Evolutionary conservation across 192 early-diverging fungal species (phyloP).

Genomic region (Entomortierella chlamydospora): DNA sequence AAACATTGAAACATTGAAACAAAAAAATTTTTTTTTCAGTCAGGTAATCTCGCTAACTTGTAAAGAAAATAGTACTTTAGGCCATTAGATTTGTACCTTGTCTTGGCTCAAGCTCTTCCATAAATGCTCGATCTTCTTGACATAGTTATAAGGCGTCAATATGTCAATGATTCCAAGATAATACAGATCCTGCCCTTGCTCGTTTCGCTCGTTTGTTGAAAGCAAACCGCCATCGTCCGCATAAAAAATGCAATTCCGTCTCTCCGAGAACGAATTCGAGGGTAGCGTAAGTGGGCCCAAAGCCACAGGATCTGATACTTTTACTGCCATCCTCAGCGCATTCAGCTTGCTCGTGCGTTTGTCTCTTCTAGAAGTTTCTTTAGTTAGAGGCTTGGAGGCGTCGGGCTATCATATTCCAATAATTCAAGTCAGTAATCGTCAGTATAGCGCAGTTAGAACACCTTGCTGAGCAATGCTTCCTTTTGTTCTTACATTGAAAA

Average conservation of each 20-base stretch:
- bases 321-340: slow-evolving; percentile 65
- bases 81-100: slow-evolving; percentile 51
- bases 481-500: slow-evolving; percentile 72
- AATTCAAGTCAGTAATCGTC: neutral
- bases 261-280: slow-evolving; percentile 66
- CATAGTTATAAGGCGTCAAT: slow-evolving; percentile 92
- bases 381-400: slow-evolving; percentile 57
- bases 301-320: slow-evolving; percentile 65
- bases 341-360: slow-evolving; percentile 68
- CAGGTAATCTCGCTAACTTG: no score
- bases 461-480: neutral
- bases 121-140: slow-evolving; percentile 90
- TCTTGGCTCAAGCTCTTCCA: slow-evolving; percentile 90
- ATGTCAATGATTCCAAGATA: slow-evolving; percentile 99
- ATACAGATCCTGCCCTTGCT: slow-evolving; percentile 81
- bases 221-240: slow-evolving; percentile 90
- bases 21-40: no score
- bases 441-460: neutral
- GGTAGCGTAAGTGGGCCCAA: slow-evolving; percentile 70
- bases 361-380: slow-evolving; percentile 56
- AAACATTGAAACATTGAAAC: neutral
- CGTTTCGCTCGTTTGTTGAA: slow-evolving; percentile 78
- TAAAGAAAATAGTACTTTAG: neutral
- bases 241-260: slow-evolving; percentile 87
- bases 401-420: slow-evolving; percentile 45